Evolutionary conservation across 2,329 filamentous ascomycete genomes (phyloP).

Genomic region (Cordyceps pruinosa): DNA sequence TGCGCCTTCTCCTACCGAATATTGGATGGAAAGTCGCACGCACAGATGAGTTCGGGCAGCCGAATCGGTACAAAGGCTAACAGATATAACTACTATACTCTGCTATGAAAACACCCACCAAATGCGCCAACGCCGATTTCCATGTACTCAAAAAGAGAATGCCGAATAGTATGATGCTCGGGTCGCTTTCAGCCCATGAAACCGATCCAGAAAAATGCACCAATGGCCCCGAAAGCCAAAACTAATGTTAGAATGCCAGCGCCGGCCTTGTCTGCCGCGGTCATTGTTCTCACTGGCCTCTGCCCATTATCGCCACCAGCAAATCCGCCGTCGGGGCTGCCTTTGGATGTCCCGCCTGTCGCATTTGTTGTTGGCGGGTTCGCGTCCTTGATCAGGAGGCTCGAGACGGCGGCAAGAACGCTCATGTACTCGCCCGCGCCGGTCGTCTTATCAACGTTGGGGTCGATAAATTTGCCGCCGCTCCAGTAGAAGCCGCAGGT

Average conservation of each 20-base stretch:
- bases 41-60: not conserved
- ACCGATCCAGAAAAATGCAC: slow-evolving; percentile 47
- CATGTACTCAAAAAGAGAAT: not conserved
- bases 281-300: slow-evolving; percentile 25
- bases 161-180: not conserved
- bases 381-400: slow-evolving; percentile 34
- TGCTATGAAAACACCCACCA: not conserved
- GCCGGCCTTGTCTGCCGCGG: slow-evolving; percentile 39
- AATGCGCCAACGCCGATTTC: not conserved
- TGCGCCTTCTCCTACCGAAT: not conserved
- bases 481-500: slow-evolving; percentile 57
- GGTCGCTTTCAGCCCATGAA: slow-evolving; percentile 17
- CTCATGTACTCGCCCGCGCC: slow-evolving; percentile 52
- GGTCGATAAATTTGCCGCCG: slow-evolving; percentile 28
- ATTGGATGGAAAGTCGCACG: not conserved
- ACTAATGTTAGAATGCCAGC: slow-evolving; percentile 43
- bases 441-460: slow-evolving; percentile 36
- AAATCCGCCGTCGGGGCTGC: slow-evolving; percentile 28
- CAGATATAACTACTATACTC: too few relatives aligned
- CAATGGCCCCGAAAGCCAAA: slow-evolving; percentile 33
- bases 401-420: slow-evolving; percentile 45
- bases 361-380: slow-evolving; percentile 33
- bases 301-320: slow-evolving; percentile 22
- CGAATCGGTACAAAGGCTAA: not conserved
- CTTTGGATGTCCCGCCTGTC: slow-evolving; percentile 41